Conservation (phyloP, 768 basidiomycete genomes). For the Crassisporium funariophilum region DNA sequence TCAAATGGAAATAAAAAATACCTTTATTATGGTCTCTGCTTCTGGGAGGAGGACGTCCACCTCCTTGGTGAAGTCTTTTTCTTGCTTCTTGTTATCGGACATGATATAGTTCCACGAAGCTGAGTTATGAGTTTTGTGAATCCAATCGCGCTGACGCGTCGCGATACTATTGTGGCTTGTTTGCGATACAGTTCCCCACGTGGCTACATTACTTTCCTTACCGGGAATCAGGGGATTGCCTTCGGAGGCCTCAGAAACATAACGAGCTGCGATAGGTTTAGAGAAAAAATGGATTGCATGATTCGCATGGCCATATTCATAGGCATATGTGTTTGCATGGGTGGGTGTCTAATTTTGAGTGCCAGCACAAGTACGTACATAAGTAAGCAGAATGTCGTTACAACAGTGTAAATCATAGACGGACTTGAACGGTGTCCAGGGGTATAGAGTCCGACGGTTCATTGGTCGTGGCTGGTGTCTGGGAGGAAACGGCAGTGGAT, state of each 20-base stretch:
- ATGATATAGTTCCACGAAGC: constrained; percentile 50
- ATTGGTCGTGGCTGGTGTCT: constrained; percentile 10
- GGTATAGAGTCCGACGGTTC: constrained; percentile 30
- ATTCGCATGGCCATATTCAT: constrained; percentile 28
- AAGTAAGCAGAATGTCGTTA: constrained; percentile 36
- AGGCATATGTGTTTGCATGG: constrained; percentile 28
- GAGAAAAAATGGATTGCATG: constrained; percentile 33
- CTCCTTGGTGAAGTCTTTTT: constrained; percentile 85
- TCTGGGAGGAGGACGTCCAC: constrained; percentile 77
- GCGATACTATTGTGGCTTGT: constrained; percentile 51
- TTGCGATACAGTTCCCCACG: constrained; percentile 33
- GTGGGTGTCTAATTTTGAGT: constrained; percentile 34
- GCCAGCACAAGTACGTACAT: constrained; percentile 41
- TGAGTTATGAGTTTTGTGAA: constrained; percentile 32
- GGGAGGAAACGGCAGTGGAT: constrained; percentile 3
- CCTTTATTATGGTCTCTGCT: constrained; percentile 69
- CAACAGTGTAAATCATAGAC: constrained; percentile 45
- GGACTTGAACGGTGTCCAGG: constrained; percentile 48
- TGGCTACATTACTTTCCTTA: constrained; percentile 29
- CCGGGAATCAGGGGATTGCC: neutral
- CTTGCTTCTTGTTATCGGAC: constrained; percentile 83
- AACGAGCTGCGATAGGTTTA: constrained; percentile 9
- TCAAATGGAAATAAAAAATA: constrained; percentile 27
- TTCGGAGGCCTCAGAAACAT: no score
- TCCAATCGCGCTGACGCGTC: constrained; percentile 64